Evolutionary conservation across 1,284 basidiomycete species (phyloP), one percentile per base, ranked within the genome.

Genomic region (Hypsizygus ulmarius): DNA sequence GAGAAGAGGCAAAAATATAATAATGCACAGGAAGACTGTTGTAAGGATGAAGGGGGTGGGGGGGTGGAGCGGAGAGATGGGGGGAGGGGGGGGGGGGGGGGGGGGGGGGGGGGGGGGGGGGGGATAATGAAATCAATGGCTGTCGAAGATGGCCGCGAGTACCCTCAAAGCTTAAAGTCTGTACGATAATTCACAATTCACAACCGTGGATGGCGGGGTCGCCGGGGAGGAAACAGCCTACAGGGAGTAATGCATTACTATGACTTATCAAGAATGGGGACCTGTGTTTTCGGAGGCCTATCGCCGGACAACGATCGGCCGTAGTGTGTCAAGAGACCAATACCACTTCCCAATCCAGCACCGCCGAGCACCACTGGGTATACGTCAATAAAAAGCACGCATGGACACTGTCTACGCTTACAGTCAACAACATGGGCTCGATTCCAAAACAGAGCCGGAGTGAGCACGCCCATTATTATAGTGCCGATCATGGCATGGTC

Each of bases 401-500:
- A n/a, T 3, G 5, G 12, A 10, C 14, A 43, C 19, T 28, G 40
- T 40, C 9, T 15, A 19, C 19, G 68, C 81, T 53, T 56, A 86
- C 84, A 57, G 56, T 87, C 77, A 12, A 79, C 64, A 5, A 70
- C 62, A 32, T 65, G 70, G 28, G 81, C 85, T 44, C 75, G 73
- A 43, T 77, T 87, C 83, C 84, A 87, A 45, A 88, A 70, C 33
- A 88, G 46, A 5, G 84, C 82, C 6, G 87, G 82, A 5, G 74
- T 78, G 3, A 87, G 59, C 8, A 86, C 74, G 9, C 77, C 78
- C 51, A 74, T 77, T 9, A 89, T 61, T 29, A 88, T 62, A 19
- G 73, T 72, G 28, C 87, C 87, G 39, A 89, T 84, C 3, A 78
- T 84, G 14, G 85, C 75, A 60, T 87, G 79, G 59, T 89, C 87